Evolutionary conservation across 306 rosid genomes (phyloP).

Genomic region (Begonia fuchsioides): DNA sequence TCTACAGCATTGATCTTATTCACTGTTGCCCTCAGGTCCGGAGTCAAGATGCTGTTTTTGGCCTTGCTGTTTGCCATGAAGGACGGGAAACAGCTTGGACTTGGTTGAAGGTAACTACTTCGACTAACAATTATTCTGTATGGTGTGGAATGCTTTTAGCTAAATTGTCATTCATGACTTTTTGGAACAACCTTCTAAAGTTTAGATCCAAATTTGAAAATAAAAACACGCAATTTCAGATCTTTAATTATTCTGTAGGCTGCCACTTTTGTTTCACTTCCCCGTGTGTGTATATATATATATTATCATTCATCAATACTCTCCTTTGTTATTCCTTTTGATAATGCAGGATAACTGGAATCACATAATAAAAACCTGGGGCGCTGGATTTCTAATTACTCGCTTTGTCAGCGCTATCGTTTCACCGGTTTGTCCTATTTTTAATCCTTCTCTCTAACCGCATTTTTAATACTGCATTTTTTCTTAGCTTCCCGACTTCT

Average conservation of each 20-base stretch:
- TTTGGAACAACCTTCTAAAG: too few relatives aligned
- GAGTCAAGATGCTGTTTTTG: conserved; percentile 69
- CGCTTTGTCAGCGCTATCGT: conserved; percentile 52
- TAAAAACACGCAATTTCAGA: too few relatives aligned
- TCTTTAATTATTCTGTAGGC: too few relatives aligned
- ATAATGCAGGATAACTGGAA: conserved; percentile 59
- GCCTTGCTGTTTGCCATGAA: conserved; percentile 37
- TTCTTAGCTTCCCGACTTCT: not conserved
- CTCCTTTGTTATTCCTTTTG: too few relatives aligned
- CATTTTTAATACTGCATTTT: conserved; percentile 2
- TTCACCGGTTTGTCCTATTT: conserved; percentile 56
- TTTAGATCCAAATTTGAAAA: too few relatives aligned
- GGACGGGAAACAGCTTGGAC: conserved; percentile 84
- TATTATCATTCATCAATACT: too few relatives aligned
- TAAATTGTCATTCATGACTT: too few relatives aligned
- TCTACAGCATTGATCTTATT: not conserved
- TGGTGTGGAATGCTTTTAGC: not conserved
- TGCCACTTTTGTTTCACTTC: too few relatives aligned
- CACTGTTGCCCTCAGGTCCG: conserved; percentile 39
- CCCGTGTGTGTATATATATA: too few relatives aligned
- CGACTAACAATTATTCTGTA: not conserved
- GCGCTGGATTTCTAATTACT: conserved; percentile 61
- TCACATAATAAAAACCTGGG: conserved; percentile 41
- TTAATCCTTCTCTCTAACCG: conserved; percentile 4
- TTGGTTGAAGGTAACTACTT: conserved; percentile 62